Evolutionary conservation across 257 asterid species (phyloP).

Genomic region (Catharanthus roseus): DNA sequence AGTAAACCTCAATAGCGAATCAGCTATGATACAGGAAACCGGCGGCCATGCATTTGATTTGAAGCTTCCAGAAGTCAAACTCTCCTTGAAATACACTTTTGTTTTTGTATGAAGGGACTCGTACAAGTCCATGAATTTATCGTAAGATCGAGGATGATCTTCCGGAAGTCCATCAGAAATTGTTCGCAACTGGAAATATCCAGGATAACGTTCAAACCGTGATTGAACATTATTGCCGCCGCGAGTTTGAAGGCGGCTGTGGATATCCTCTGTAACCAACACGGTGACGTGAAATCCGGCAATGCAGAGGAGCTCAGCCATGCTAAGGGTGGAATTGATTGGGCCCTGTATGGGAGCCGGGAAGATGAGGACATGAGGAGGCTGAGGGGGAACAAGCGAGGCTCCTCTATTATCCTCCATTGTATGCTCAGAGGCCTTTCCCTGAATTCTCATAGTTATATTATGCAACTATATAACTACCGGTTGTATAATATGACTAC

Average conservation of each 20-base stretch:
- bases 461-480: too few species aligned
- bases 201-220: not conserved
- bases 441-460: too few species aligned
- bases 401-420: not conserved
- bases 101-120: slow-evolving; percentile 27
- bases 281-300: slow-evolving; percentile 15
- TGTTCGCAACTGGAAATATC: slow-evolving; percentile 9
- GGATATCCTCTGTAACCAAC: slow-evolving; percentile 8
- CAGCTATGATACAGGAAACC: slow-evolving; percentile 39
- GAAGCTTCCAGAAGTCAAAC: slow-evolving; percentile 19
- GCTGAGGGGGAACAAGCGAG: too few species aligned
- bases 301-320: slow-evolving; percentile 20
- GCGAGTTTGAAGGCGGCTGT: slow-evolving; percentile 12
- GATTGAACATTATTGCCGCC: slow-evolving; percentile 6
- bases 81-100: slow-evolving; percentile 33
- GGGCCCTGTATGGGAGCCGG: slow-evolving; percentile 22
- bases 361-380: slow-evolving; percentile 21
- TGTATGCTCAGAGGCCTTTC: too few species aligned
- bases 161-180: slow-evolving; percentile 18
- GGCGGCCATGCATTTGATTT: not conserved
- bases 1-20: slow-evolving; percentile 36
- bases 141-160: slow-evolving; percentile 8
- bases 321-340: slow-evolving; percentile 21
- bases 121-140: slow-evolving; percentile 25
- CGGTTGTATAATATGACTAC: too few species aligned